Base-by-base conservation (phyloP, 495 filamentous ascomycete species). In the Wilcoxina mikolae region DNA sequence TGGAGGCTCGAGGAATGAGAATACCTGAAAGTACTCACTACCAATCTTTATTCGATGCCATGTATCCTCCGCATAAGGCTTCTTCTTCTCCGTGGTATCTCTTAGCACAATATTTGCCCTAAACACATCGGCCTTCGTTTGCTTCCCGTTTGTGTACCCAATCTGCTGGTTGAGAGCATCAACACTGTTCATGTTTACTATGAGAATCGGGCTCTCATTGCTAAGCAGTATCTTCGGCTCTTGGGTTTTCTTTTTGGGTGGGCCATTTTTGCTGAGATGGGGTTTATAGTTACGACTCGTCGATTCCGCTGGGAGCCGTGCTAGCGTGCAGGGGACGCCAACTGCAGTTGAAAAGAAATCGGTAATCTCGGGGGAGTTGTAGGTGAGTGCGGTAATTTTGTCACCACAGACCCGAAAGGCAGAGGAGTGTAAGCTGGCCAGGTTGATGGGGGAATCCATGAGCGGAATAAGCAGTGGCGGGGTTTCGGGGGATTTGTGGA, bases 191-290 rank as follows among this genome's bases (percentile, higher is more conserved):
- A 78, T 74, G 11, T 82, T 87, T 26, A 98, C 84, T 3, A 84
- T 73, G 0, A 98, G 76, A 48, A 98, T 91, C 0, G 91, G 90
- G 44, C 82, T 87, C 65, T 98, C 91, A 62, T 98, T 98, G 12
- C 87, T 83, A 2, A 98, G 69, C 1, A 87, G 69, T 43, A 95
- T 86, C 2, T 80, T 80, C n/a, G 54, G 51, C n/a, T 17, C 12
- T 10, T 39, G 22, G 42, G 33, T 22, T 63, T 29, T 17, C 15
- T 22, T 28, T 3, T 12, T 50, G 22, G 22, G 15, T n/a, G 7
- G 42, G 18, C 26, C 26, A 18, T 24, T 20, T 39, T 51, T 18
- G 49, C 69, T 73, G 12, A 84, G 67, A 59, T 80, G 77, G 1
- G 80, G 74, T 60, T 84, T 83, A 31, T 81, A 74, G 61, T 79